phyloP scores from a whole-genome alignment of 78 protist genomes.

The Dictyostelium purpureum region DNA sequence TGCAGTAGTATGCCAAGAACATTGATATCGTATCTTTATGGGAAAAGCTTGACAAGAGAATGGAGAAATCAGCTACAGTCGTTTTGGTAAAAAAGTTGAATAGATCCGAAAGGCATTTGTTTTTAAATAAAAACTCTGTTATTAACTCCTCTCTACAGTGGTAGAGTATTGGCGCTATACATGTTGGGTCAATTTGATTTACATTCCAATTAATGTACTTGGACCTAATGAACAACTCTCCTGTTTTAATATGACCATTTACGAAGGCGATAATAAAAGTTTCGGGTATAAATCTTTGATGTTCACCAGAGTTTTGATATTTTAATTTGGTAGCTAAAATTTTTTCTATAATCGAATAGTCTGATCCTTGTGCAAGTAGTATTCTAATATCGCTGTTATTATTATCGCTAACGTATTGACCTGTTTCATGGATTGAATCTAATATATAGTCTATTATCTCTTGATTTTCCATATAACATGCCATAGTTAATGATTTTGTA shows the following conservation, averaged over 20 bases:
- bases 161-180: not conserved
- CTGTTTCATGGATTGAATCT: not conserved
- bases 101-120: no score
- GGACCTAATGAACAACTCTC: not conserved
- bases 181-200: not conserved
- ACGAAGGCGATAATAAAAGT: not conserved
- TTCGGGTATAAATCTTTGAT: not conserved
- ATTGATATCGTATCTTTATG: no score
- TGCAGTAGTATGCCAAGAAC: no score
- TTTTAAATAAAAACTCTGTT: not conserved
- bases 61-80: no score
- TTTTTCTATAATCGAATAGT: no score
- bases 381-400: not conserved
- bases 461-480: not conserved
- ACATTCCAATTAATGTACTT: not conserved
- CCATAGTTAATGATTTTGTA: not conserved
- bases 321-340: not conserved
- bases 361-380: not conserved
- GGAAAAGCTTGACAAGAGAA: no score
- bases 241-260: not conserved
- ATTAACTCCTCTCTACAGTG: not conserved
- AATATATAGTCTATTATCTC: not conserved
- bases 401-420: constrained; percentile 15
- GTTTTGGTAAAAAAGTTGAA: no score
- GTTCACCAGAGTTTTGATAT: not conserved